Percentiles rank a stretch among this genome's conserved stretches.
phyloP scores from a whole-genome alignment of 257 asterid species.

The Fraxinus pennsylvanica region DNA sequence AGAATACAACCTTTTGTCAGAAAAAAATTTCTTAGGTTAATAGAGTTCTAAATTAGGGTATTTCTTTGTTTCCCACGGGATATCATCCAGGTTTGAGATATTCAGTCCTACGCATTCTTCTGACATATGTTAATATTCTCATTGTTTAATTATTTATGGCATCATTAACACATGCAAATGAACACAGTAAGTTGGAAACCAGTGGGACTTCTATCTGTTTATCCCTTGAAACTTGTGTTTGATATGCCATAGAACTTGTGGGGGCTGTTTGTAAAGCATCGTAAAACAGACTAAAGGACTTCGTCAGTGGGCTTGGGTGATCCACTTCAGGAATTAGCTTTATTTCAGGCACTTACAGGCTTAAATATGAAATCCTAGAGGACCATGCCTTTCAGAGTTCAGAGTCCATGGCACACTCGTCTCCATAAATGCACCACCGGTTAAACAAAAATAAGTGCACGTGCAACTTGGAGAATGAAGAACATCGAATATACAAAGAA shows the following conservation, averaged over 20 bases:
- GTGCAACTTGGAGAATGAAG: neutral
- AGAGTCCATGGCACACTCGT: neutral
- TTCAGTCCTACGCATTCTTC: neutral
- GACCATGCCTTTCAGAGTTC: neutral
- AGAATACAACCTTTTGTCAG: neutral
- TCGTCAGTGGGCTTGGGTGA: neutral
- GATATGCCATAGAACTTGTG: neutral
- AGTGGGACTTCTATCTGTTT: neutral
- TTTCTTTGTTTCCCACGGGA: neutral
- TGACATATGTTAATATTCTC: neutral
- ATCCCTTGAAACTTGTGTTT: neutral
- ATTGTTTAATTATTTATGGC: neutral
- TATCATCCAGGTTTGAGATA: neutral
- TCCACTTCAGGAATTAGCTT: neutral
- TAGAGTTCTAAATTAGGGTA: neutral
- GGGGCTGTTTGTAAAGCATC: neutral
- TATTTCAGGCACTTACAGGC: neutral
- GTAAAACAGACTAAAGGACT: neutral
- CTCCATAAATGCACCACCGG: neutral
- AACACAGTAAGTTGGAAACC: neutral
- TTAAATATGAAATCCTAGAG: neutral
- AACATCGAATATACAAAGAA: neutral
- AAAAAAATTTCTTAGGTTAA: neutral
- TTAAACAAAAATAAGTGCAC: slow-evolving; percentile 3
- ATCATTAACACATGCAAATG: neutral